Evolutionary conservation across 495 filamentous ascomycete species (phyloP).

Genomic region (Daldinia decipiens): DNA sequence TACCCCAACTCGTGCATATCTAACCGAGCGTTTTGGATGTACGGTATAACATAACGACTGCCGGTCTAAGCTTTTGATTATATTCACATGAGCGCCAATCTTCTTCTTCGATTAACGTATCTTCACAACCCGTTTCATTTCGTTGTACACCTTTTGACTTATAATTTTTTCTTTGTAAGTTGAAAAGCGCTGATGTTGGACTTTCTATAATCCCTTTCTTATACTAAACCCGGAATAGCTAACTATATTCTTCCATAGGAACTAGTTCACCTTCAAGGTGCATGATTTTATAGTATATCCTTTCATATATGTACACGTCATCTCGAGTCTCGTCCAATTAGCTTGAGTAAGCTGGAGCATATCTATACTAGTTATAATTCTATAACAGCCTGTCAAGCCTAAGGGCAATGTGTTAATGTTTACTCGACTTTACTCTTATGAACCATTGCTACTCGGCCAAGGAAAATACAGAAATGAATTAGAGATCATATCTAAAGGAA

Average conservation of each 20-base stretch:
- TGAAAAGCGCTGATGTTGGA: background rate
- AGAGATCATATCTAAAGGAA: conserved; percentile 18
- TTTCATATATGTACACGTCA: conserved; percentile 13
- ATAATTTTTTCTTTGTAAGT: conserved; percentile 20
- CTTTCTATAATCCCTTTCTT: background rate
- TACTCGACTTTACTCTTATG: conserved; percentile 6
- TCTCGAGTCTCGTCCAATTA: conserved; percentile 15
- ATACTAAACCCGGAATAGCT: conserved; percentile 12
- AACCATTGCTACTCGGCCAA: background rate
- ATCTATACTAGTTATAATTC: conserved; percentile 15
- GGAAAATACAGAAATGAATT: conserved; percentile 7
- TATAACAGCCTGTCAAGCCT: conserved; percentile 15
- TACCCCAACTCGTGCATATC: conserved; percentile 37
- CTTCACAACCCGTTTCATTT: conserved; percentile 25
- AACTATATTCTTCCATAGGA: conserved; percentile 25
- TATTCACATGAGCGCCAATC: conserved; percentile 24
- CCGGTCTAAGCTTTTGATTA: conserved; percentile 34
- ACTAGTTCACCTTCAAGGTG: background rate
- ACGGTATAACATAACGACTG: conserved; percentile 24
- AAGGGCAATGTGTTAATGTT: conserved; percentile 3
- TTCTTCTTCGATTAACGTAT: conserved; percentile 25
- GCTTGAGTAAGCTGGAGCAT: conserved; percentile 18
- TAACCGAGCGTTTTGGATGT: conserved; percentile 29
- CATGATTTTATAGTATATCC: conserved; percentile 4
- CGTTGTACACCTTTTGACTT: conserved; percentile 20